phyloP scores from a whole-genome alignment of 805 yeast genomes.

The Saccharomycopsis schoenii region DNA sequence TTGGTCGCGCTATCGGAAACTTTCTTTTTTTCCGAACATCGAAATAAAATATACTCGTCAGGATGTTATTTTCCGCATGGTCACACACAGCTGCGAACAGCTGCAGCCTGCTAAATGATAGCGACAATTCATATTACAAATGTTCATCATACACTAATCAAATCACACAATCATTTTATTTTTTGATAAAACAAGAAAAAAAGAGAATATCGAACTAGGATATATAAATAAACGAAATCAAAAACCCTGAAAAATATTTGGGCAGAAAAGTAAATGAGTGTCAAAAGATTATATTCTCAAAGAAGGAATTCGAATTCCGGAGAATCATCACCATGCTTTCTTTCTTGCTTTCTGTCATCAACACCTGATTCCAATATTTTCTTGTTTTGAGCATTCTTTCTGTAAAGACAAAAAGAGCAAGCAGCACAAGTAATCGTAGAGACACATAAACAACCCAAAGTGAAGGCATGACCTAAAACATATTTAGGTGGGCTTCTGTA shows the following conservation, averaged over 20 bases:
- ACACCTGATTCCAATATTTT: slow-evolving; percentile 1
- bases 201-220: not conserved
- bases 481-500: slow-evolving; percentile 31
- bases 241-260: not conserved
- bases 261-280: not conserved
- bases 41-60: not conserved
- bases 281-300: not conserved
- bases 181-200: not conserved
- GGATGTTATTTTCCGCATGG: not conserved
- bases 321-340: slow-evolving; percentile 2
- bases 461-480: slow-evolving; percentile 31
- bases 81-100: not conserved
- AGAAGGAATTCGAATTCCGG: slow-evolving; percentile 1
- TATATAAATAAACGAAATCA: not conserved
- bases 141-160: not conserved
- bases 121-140: not conserved
- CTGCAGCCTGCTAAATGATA: not conserved
- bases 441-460: slow-evolving; percentile 25
- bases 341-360: slow-evolving; percentile 6
- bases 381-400: not conserved
- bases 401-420: not conserved
- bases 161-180: not conserved
- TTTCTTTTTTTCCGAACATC: not conserved
- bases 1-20: not conserved
- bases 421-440: slow-evolving; percentile 1